A percentile compares a stretch with the other conserved stretches of the same genome.
Evolutionary conservation across 179 eudicot species (phyloP).

Genomic region (Camellia oleifera): DNA sequence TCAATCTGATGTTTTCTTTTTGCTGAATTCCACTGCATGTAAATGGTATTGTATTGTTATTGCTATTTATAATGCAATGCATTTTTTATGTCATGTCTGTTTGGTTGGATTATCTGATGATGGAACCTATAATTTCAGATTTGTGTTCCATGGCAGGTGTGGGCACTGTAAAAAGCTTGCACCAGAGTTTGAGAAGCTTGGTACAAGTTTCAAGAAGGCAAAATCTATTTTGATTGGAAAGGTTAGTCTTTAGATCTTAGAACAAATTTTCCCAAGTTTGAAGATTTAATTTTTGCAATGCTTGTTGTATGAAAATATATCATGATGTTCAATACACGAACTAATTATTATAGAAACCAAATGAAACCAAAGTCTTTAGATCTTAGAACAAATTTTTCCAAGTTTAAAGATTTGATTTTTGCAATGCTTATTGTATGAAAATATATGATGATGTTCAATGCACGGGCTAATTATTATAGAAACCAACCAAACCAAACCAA

Average conservation of each 20-base stretch:
- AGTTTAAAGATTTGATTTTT: not conserved
- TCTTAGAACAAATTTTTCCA: too few relatives aligned
- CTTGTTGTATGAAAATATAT: not conserved
- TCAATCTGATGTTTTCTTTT: not conserved
- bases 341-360: too few relatives aligned
- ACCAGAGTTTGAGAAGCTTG: conserved; percentile 80
- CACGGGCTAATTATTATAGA: too few relatives aligned
- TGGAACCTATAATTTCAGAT: not conserved
- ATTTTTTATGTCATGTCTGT: not conserved
- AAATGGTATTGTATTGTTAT: not conserved
- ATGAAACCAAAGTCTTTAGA: not conserved
- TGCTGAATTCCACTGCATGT: not conserved
- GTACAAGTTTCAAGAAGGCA: conserved; percentile 82
- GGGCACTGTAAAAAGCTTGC: conserved; percentile 94
- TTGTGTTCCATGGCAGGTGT: conserved; percentile 47
- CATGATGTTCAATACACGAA: not conserved
- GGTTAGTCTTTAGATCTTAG: conserved; percentile 34
- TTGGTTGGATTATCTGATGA: not conserved
- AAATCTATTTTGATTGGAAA: conserved; percentile 77
- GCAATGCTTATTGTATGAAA: not conserved
- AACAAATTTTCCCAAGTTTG: not conserved
- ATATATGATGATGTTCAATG: not conserved
- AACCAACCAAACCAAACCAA: too few relatives aligned
- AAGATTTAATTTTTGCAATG: not conserved
- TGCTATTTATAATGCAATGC: not conserved